phyloP scores from a whole-genome alignment of 192 early-diverging fungal species.

The Backusella tuberculispora region DNA sequence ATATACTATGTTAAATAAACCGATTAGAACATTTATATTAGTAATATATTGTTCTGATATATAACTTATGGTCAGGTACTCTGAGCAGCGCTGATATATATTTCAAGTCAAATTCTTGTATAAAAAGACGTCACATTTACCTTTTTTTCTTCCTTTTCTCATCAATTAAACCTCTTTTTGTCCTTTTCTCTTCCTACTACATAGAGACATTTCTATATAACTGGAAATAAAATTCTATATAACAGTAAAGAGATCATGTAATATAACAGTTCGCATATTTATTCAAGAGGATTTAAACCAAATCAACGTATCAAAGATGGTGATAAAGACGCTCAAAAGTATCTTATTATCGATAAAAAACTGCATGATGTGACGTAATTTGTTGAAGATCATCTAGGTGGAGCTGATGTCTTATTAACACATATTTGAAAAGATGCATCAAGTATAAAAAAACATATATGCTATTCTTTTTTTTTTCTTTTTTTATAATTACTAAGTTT shows the following conservation, averaged over 20 bases:
- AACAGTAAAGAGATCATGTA: not conserved
- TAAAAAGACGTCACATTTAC: no score
- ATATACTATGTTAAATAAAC: no score
- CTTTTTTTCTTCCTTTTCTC: no score
- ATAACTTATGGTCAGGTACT: no score
- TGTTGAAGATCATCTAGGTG: constrained; percentile 75
- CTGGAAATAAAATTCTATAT: no score
- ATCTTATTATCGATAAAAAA: constrained; percentile 76
- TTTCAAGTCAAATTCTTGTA: no score
- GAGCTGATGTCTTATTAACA: constrained; percentile 68
- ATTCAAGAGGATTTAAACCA: constrained; percentile 26
- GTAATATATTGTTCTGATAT: no score
- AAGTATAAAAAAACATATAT: constrained; percentile 40
- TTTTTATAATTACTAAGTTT: not conserved
- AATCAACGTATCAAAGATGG: constrained; percentile 35
- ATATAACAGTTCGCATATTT: constrained; percentile 2
- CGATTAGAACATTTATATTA: no score
- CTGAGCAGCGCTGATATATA: no score
- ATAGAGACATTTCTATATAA: no score
- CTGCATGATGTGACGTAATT: constrained; percentile 81
- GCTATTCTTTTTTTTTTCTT: not conserved
- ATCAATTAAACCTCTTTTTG: no score
- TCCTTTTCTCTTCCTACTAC: no score
- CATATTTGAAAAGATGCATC: constrained; percentile 75
- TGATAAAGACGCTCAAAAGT: constrained; percentile 45